Evolutionary conservation across 1,284 basidiomycete species (phyloP).

Genomic region (Rhodotorula sp.): DNA sequence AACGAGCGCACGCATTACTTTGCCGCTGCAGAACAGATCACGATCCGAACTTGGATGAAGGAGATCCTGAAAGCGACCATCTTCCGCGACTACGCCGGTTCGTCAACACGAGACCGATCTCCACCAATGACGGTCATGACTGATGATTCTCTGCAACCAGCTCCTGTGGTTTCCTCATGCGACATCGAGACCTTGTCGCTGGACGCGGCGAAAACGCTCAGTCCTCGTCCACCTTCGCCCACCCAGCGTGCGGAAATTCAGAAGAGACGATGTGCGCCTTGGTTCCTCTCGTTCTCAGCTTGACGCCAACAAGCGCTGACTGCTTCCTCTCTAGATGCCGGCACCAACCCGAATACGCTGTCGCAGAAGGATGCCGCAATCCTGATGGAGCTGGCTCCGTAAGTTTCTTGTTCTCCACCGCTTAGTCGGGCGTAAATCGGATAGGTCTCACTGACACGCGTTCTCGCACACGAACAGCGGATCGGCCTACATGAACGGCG

Average conservation of each 20-base stretch:
- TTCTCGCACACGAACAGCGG: conserved; percentile 6
- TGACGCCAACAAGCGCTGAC: not conserved
- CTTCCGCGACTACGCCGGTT: conserved; percentile 82
- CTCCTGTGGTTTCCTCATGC: conserved; percentile 91
- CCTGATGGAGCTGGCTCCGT: conserved; percentile 45
- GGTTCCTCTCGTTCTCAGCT: not conserved
- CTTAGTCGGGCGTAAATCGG: not conserved
- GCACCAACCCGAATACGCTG: conserved; percentile 86
- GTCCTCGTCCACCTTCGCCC: conserved; percentile 90
- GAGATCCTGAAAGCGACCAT: conserved; percentile 99
- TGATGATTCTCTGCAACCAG: conserved; percentile 52
- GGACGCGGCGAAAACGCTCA: conserved; percentile 86
- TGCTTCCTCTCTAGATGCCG: conserved; percentile 39
- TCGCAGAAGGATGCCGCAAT: conserved; percentile 58
- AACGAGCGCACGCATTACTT: conserved; percentile 85
- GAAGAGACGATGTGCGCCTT: conserved; percentile 54
- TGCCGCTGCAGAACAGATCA: conserved; percentile 77
- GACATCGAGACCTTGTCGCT: conserved; percentile 96
- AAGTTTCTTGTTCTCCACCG: not conserved
- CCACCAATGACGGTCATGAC: not conserved
- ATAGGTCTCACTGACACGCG: not conserved
- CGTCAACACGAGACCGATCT: conserved; percentile 45
- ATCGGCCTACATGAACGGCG: conserved; percentile 30
- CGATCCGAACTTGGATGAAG: conserved; percentile 98
- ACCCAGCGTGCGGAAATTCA: conserved; percentile 82